Evolutionary conservation across 148 eudicot species (phyloP).

Genomic region (Cornus kousa): DNA sequence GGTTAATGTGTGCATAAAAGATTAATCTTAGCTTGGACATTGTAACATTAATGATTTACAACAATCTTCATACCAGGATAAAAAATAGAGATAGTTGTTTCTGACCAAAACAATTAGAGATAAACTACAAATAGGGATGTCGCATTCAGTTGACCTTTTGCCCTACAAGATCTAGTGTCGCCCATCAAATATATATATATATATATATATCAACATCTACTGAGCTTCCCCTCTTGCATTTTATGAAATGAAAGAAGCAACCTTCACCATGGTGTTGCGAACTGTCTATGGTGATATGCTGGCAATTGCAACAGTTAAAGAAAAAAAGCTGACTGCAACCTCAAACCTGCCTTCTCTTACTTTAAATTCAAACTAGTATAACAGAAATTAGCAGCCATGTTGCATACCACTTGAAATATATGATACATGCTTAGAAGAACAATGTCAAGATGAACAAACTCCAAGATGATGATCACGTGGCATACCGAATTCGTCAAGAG

Average conservation of each 20-base stretch:
- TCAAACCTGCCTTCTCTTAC: background rate
- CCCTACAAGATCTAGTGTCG: background rate
- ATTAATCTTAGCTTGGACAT: background rate
- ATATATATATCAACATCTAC: too few relatives aligned
- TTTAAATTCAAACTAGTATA: background rate
- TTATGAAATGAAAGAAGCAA: background rate
- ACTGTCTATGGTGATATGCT: background rate
- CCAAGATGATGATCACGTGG: background rate
- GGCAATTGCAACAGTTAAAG: background rate
- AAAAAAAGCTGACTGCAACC: background rate
- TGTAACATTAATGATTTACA: background rate
- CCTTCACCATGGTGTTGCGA: conserved; percentile 8
- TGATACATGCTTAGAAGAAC: background rate
- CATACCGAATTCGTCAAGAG: conserved; percentile 78
- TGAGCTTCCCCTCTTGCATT: background rate
- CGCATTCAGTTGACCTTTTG: background rate
- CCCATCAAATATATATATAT: too few relatives aligned
- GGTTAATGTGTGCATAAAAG: background rate
- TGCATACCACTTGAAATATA: background rate
- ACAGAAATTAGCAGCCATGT: background rate
- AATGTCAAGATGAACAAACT: background rate
- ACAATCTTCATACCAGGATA: background rate
- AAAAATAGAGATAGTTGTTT: background rate
- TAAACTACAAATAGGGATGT: conserved; percentile 2
- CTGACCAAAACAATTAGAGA: background rate